Percentiles rank a stretch among this genome's conserved stretches.
Evolutionary conservation across 1,284 basidiomycete species (phyloP).

Genomic region (Waitea zeae): DNA sequence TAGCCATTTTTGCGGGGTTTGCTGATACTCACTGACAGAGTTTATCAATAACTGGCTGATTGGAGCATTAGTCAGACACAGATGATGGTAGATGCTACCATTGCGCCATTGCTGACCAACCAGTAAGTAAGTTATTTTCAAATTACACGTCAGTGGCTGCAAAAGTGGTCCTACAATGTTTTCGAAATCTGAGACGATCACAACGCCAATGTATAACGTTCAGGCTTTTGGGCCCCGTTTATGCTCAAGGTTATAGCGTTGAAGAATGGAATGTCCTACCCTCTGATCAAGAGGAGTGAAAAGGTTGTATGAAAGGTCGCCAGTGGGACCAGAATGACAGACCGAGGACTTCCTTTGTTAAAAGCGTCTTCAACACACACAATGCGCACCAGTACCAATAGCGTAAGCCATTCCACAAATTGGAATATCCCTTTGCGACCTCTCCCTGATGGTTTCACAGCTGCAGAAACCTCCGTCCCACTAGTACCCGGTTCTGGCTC

Average conservation of each 20-base stretch:
- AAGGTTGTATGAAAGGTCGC: slow-evolving; percentile 57
- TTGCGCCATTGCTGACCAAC: no score
- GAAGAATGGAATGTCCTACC: slow-evolving; percentile 41
- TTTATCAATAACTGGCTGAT: no score
- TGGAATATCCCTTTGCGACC: slow-evolving; percentile 26
- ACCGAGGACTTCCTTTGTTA: slow-evolving; percentile 23
- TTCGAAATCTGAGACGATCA: slow-evolving; percentile 54
- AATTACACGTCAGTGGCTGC: no score
- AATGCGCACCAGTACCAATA: slow-evolving; percentile 53
- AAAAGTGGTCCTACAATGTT: no score
- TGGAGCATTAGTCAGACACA: no score
- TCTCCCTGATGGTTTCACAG: slow-evolving; percentile 57
- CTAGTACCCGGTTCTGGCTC: no score
- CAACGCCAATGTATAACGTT: slow-evolving; percentile 49
- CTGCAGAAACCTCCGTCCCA: slow-evolving; percentile 52
- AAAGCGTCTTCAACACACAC: slow-evolving; percentile 1
- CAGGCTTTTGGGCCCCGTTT: slow-evolving; percentile 48
- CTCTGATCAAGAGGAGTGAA: slow-evolving; percentile 37
- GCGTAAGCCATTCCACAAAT: slow-evolving; percentile 42
- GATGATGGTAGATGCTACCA: no score
- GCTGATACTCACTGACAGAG: no score
- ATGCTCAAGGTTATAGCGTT: slow-evolving; percentile 43
- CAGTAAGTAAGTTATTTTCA: no score
- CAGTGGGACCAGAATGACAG: slow-evolving; percentile 39
- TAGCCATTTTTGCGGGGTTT: no score